Percentiles rank a stretch among this genome's conserved stretches.
Conservation (phyloP, 768 basidiomycete species). For the Termitomyces sp. region DNA sequence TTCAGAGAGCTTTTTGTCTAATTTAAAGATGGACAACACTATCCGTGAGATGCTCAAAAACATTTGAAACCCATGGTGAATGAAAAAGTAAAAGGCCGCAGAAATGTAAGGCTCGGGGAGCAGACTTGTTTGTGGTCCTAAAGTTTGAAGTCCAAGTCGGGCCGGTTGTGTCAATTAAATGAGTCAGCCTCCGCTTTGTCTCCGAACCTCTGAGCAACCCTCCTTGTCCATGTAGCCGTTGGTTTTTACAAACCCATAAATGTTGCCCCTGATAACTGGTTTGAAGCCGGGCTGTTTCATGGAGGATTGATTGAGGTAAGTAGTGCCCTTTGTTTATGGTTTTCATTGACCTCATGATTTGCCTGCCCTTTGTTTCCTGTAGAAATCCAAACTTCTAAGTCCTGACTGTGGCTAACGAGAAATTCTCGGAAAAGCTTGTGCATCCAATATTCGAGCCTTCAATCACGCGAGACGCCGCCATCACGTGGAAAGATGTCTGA, state of each 20-base stretch:
- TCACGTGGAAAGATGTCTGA: slow-evolving; percentile 3
- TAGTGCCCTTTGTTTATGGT: not conserved
- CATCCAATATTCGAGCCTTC: too few relatives aligned
- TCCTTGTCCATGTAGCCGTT: not conserved
- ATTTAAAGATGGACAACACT: not conserved
- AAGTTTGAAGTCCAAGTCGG: not conserved
- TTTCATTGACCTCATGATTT: not conserved
- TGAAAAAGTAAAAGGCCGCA: not conserved
- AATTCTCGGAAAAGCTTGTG: too few relatives aligned
- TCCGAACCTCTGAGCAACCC: not conserved
- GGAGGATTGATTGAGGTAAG: not conserved
- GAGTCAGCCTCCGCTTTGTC: not conserved
- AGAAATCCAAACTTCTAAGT: not conserved
- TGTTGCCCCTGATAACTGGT: not conserved
- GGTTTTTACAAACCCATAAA: not conserved
- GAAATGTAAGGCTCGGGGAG: not conserved
- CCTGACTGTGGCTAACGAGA: too few relatives aligned
- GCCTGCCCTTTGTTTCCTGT: not conserved
- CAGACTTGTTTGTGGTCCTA: too few relatives aligned
- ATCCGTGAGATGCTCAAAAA: not conserved
- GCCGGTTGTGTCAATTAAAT: not conserved
- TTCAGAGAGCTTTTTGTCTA: not conserved
- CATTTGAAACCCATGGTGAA: not conserved
- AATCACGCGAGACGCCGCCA: not conserved
- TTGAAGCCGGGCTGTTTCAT: too few relatives aligned